phyloP scores from a whole-genome alignment of 1,139 yeast species.

The Chernovozyma aurita region DNA sequence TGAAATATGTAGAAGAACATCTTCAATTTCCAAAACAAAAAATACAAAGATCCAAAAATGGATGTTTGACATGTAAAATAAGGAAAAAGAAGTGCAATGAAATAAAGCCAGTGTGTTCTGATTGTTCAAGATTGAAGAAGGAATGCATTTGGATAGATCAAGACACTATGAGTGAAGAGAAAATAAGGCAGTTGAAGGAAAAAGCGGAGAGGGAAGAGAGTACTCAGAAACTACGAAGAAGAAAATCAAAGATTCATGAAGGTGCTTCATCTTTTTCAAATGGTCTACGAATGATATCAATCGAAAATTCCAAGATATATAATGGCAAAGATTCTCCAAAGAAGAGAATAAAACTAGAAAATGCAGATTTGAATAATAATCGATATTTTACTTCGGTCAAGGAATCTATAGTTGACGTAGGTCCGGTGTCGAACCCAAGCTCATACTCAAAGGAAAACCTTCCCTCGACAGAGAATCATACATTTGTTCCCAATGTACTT shows the following conservation, averaged over 20 bases:
- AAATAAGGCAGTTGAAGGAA: conserved; percentile 19
- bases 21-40: not conserved
- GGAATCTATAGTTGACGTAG: no score
- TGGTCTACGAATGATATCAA: no score
- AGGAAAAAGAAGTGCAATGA: conserved; percentile 76
- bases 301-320: no score
- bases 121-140: conserved; percentile 51
- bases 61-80: conserved; percentile 68
- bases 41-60: conserved; percentile 43
- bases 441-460: no score
- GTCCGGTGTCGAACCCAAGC: no score
- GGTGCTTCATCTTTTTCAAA: no score
- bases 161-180: conserved; percentile 23
- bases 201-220: conserved; percentile 30
- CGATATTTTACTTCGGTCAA: no score
- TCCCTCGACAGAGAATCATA: no score
- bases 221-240: conserved; percentile 28
- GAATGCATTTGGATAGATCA: conserved; percentile 44
- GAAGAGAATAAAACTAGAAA: not conserved
- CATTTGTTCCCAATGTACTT: no score
- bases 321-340: no score
- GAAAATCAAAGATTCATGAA: conserved; percentile 19
- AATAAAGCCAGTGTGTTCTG: conserved; percentile 53
- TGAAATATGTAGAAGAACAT: not conserved
- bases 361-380: no score